Evolutionary conservation across 2,329 filamentous ascomycete genomes (phyloP).

Genomic region (Trichoderma aggressivum): DNA sequence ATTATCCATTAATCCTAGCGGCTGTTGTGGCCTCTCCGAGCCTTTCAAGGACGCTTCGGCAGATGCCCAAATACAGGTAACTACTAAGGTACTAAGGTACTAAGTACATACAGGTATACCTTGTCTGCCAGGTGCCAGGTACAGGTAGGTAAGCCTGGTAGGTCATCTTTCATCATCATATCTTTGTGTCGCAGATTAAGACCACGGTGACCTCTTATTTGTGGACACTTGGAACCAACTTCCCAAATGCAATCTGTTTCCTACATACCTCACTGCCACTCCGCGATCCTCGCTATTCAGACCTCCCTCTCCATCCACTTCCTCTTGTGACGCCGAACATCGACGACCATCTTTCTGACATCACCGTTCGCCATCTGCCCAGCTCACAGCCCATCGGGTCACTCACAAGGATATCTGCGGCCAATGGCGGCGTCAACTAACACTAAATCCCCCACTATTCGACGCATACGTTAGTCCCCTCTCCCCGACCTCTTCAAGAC

Average conservation of each 20-base stretch:
- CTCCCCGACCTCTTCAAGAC: background rate
- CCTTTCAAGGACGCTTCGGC: background rate
- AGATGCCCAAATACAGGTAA: background rate
- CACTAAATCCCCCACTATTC: conserved; percentile 78
- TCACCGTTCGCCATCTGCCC: background rate
- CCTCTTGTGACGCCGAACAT: background rate
- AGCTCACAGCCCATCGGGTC: background rate
- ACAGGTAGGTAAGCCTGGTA: too few species aligned
- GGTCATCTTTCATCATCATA: background rate
- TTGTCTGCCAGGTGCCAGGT: too few species aligned
- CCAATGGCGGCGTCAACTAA: conserved; percentile 44
- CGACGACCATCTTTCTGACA: background rate
- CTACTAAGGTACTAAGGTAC: too few species aligned
- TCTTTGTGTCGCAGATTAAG: background rate
- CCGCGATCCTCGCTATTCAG: background rate
- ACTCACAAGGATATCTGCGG: background rate
- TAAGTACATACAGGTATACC: too few species aligned
- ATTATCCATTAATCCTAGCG: background rate
- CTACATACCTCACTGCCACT: background rate
- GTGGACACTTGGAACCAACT: background rate
- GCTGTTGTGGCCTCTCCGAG: background rate
- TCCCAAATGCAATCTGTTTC: background rate
- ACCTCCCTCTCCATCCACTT: background rate
- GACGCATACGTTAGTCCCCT: conserved; percentile 68
- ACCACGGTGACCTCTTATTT: background rate